phyloP scores from a whole-genome alignment of 2,329 filamentous ascomycete species.

The Penicillium sp. region DNA sequence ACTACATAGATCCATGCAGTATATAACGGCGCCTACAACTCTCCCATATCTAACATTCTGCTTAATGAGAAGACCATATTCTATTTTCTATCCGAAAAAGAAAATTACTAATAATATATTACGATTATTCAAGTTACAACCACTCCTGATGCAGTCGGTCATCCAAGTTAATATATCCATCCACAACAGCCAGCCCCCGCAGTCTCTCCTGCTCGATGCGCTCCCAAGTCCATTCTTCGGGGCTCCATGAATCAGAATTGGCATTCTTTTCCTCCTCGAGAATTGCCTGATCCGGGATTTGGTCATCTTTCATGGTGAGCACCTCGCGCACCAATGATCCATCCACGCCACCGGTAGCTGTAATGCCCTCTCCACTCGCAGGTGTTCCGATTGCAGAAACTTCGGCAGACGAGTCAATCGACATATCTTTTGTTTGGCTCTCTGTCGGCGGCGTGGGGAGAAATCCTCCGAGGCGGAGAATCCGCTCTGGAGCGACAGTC shows the following conservation, averaged over 20 bases:
- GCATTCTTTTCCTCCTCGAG: constrained; percentile 37
- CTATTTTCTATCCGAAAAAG: not conserved
- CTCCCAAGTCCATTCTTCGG: constrained; percentile 63
- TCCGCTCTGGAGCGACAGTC: constrained; percentile 80
- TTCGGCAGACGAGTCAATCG: constrained; percentile 25
- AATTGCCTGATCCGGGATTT: constrained; percentile 30
- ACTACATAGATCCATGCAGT: no score
- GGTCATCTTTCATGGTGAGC: constrained; percentile 36
- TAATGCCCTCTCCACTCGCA: constrained; percentile 37
- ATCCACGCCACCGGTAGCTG: constrained; percentile 38
- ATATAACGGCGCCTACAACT: no score
- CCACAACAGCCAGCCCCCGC: constrained; percentile 59
- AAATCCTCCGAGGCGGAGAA: constrained; percentile 72
- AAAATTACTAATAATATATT: not conserved
- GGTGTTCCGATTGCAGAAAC: constrained; percentile 38
- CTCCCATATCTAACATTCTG: no score
- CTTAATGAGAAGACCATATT: not conserved
- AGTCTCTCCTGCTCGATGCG: constrained; percentile 62
- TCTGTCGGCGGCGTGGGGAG: constrained; percentile 74
- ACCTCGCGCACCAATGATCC: constrained; percentile 42
- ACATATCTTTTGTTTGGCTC: constrained; percentile 21
- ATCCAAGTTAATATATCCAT: constrained; percentile 60
- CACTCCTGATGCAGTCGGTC: constrained; percentile 55
- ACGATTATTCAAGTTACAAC: constrained; percentile 14
- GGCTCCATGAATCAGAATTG: constrained; percentile 37